Percentiles rank a stretch among this genome's conserved stretches.
Conservation (phyloP, 1,284 basidiomycete genomes). For the Ceratobasidium sp. region DNA sequence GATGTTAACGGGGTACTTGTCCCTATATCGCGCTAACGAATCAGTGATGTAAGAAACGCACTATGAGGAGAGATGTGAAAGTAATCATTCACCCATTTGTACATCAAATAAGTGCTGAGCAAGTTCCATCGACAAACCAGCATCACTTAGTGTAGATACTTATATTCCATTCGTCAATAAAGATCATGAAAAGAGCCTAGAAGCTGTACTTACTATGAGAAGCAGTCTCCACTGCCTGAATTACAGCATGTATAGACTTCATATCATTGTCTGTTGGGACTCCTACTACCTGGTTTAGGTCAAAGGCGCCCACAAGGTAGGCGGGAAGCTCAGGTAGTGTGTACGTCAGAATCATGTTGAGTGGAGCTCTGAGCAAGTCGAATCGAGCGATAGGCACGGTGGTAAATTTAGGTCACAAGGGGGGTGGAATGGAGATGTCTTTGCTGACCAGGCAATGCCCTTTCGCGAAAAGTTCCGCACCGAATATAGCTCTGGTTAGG, state of each 20-base stretch:
- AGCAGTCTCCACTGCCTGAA: background rate
- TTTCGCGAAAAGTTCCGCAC: too few relatives aligned
- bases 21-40: background rate
- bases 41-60: background rate
- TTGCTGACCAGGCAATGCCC: too few relatives aligned
- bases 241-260: background rate
- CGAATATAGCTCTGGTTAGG: too few relatives aligned
- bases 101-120: slow-evolving; percentile 10
- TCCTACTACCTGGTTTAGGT: slow-evolving; percentile 8
- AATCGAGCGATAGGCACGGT: too few relatives aligned
- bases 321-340: background rate
- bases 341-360: too few relatives aligned
- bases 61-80: background rate
- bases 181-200: too few relatives aligned
- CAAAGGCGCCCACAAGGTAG: slow-evolving; percentile 1
- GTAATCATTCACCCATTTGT: slow-evolving; percentile 15
- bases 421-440: too few relatives aligned
- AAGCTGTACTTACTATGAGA: background rate
- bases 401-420: too few relatives aligned
- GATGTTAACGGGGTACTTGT: background rate
- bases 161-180: too few relatives aligned
- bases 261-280: slow-evolving; percentile 1
- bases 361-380: too few relatives aligned
- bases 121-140: background rate
- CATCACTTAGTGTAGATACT: background rate